These are phyloP conservation scores for Euphorbia pulcherrima DNA, from an alignment of 345 rosid species.

Conservation along the genomic window DNA sequence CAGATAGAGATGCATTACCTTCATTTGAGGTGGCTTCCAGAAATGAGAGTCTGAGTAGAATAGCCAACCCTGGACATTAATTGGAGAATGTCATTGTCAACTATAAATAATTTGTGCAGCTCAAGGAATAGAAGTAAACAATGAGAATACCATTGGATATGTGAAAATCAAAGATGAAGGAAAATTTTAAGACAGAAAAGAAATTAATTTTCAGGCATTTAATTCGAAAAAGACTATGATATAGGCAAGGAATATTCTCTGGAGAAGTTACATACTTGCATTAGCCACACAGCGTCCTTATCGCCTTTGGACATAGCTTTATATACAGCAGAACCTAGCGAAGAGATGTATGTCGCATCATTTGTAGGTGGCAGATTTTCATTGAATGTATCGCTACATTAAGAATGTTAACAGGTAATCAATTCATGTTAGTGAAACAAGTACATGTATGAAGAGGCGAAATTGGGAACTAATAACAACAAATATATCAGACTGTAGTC, in stretches of 20 bases:
- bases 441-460: neutral
- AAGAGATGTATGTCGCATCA: conserved; percentile 66
- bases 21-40: conserved; percentile 93
- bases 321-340: conserved; percentile 83
- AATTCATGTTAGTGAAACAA: conserved; percentile 12
- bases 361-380: conserved; percentile 88
- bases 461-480: neutral
- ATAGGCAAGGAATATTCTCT: neutral
- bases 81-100: conserved; percentile 8
- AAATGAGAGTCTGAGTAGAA: conserved; percentile 71
- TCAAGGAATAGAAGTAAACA: neutral
- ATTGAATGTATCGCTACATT: conserved; percentile 87
- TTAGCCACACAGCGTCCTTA: conserved; percentile 88
- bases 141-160: neutral
- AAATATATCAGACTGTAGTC: neutral
- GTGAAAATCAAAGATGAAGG: too few species aligned
- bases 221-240: too few species aligned
- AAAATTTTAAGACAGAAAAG: too few species aligned
- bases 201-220: neutral
- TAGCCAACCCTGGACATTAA: conserved; percentile 86
- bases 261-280: conserved; percentile 63
- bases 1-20: conserved; percentile 40
- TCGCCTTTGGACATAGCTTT: conserved; percentile 90
- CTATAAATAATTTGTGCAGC: neutral
- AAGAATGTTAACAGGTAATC: conserved; percentile 6